Percentiles rank a stretch among this genome's conserved stretches.
These are phyloP conservation scores for Penicillium hordei DNA, from an alignment of 2,329 filamentous ascomycete species.

Conservation along the genomic window DNA sequence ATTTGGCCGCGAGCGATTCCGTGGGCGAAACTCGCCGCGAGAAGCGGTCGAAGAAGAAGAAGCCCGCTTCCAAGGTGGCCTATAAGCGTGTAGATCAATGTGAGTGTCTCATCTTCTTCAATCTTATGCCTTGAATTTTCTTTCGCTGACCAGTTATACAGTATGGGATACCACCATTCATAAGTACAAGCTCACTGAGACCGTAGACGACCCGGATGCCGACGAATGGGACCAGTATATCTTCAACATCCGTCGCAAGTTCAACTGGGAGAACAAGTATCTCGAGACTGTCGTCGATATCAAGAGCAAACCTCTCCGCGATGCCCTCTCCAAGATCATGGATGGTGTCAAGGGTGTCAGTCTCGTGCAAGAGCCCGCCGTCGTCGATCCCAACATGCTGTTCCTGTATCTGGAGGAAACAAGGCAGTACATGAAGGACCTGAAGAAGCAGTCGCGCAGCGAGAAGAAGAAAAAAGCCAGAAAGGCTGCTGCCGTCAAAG, in stretches of 20 bases:
- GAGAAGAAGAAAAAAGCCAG: slow-evolving; percentile 46
- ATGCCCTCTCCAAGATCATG: slow-evolving; percentile 69
- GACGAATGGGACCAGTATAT: slow-evolving; percentile 75
- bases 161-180: slow-evolving; percentile 58
- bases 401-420: slow-evolving; percentile 79
- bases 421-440: slow-evolving; percentile 60
- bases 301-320: slow-evolving; percentile 75
- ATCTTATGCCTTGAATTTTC: neutral
- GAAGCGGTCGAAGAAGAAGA: slow-evolving; percentile 43
- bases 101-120: slow-evolving; percentile 22
- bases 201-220: slow-evolving; percentile 60
- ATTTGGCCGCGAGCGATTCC: slow-evolving; percentile 30
- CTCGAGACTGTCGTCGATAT: slow-evolving; percentile 74
- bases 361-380: slow-evolving; percentile 75
- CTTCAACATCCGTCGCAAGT: slow-evolving; percentile 79
- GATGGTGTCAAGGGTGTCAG: slow-evolving; percentile 75
- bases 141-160: slow-evolving; percentile 6
- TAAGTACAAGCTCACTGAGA: slow-evolving; percentile 68
- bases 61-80: slow-evolving; percentile 58
- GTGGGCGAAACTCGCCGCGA: slow-evolving; percentile 16
- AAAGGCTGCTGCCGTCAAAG: slow-evolving; percentile 41
- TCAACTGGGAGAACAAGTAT: slow-evolving; percentile 83
- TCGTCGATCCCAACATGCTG: slow-evolving; percentile 68
- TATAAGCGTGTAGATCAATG: slow-evolving; percentile 68
- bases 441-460: slow-evolving; percentile 66